A percentile compares a stretch with the other conserved stretches of the same genome.
These are phyloP conservation scores for Cryptococcus depauperatus DNA, from an alignment of 1,284 basidiomycete genomes.

Conservation along the genomic window DNA sequence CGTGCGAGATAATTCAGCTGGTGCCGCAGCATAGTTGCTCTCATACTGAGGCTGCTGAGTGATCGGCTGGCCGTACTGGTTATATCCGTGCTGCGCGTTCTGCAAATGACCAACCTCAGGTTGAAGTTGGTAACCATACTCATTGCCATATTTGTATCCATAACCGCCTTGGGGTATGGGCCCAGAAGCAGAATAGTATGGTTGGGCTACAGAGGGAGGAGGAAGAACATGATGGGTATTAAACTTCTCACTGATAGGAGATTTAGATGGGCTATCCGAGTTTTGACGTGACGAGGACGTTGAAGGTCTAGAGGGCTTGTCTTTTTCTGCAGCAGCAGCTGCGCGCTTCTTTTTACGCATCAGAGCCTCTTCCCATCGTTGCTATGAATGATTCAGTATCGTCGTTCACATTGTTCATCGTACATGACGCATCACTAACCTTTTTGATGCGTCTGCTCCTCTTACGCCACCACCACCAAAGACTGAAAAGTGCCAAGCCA, in stretches of 20 bases:
- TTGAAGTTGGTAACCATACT: no score
- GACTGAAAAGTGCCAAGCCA: constrained; percentile 18
- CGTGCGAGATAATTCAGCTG: no score
- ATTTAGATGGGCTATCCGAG: constrained; percentile 12
- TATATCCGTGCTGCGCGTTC: not conserved
- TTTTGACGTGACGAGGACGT: constrained; percentile 12
- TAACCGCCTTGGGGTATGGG: not conserved
- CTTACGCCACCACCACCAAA: constrained; percentile 22
- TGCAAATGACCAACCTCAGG: no score
- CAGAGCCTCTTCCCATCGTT: constrained; percentile 24
- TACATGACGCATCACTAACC: constrained; percentile 15
- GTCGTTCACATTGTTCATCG: not conserved
- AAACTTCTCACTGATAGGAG: constrained; percentile 19
- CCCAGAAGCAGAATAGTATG: not conserved
- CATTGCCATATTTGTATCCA: not conserved
- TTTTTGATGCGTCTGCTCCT: constrained; percentile 15
- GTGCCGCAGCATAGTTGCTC: no score
- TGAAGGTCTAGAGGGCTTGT: constrained; percentile 18
- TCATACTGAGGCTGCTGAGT: constrained; percentile 4
- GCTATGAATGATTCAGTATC: constrained; percentile 11
- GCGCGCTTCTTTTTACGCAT: constrained; percentile 19
- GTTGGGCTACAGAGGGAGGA: constrained; percentile 4
- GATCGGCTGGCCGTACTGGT: constrained; percentile 9
- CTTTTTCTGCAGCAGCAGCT: constrained; percentile 12
- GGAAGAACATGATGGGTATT: constrained; percentile 22